Base-by-base conservation (phyloP, 1,284 basidiomycete species). In the Erythrobasidium hasegawianum region DNA sequence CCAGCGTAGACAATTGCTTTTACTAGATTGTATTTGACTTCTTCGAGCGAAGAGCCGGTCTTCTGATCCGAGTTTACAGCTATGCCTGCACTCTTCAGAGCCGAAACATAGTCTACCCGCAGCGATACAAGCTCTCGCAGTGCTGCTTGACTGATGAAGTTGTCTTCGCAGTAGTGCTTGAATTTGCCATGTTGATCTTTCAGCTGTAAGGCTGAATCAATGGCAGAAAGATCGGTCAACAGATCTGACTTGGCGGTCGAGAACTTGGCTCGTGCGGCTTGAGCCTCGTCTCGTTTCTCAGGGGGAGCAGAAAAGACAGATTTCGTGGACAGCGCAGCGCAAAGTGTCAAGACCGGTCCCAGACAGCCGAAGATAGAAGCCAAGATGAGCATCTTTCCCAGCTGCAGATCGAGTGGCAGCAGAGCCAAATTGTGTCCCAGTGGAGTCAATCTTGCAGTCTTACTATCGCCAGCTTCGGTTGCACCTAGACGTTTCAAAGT, bases 341-440 rank as follows among this genome's bases (percentile, higher is more conserved):
- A 87, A 40, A 91, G 83, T 1, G 88, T 90, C n/a, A 92, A 81
- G 22, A 89, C 76, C 0, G 79, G 78, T 64, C 85, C 85, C 9
- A 93, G 78, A 70, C 89, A 92, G 71, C 84, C 83, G 79, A 94
- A 91, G 50, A 91, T 83, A 1, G 86, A 84, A 0, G 83, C 89
- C 0, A 94, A 80, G 7, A 92, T 83, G n/a, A 94, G 82, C 88
- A 93, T 91, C 87, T 97, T 97, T 41, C 85, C 90, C 20, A 97
- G 81, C 53, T 90, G 83, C n/a, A 96, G 79, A 77, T 97, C 93
- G 26, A 96, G 81, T 1, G 93, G 93, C 33, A 97, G 81, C 77
- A 86, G 83, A 4, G 88, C 82, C 75, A 95, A 84, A 77, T 95
- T 86, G 70, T 84, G 81, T 2, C 94, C 94, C 1, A 97, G 80